Base-by-base conservation (phyloP, 2,329 filamentous ascomycete genomes). In the Aspergillus aculeatus region DNA sequence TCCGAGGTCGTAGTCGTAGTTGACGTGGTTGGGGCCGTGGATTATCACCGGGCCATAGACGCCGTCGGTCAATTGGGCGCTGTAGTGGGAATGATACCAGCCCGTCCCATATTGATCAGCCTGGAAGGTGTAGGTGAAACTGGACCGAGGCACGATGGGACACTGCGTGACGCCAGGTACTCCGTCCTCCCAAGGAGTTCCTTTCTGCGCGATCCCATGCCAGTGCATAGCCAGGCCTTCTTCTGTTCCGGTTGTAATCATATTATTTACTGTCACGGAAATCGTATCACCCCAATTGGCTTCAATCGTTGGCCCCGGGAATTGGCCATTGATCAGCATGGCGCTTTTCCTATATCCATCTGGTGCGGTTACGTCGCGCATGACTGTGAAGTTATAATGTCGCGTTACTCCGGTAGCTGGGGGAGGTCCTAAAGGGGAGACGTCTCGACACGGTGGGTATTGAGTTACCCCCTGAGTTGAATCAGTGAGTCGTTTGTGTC, bases 261-360 rank as follows among this genome's bases (percentile, higher is more conserved):
- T 66, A 38, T 73, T 74, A 5, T 58, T 69, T 16, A 73, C 65
- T 57, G 72, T 67, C 5, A 73, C 58, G 38, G 67, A 53, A 6
- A 69, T 62, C 5, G 61, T 65, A 58, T 76, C 74, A 14, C 73
- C 74, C 73, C 73, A 75, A 51, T 75, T 66, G 3, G 73, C 74
- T 41, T 69, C 64, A 41, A 75, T 68, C 4, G 68, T 65, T 2
- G 74, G 73, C 5, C 74, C 74, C 0, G 72, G 72, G 24, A 74
- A 73, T 74, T 77, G 59, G 14, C 31, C 49, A n/a, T 51, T 51
- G n/a, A 51, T 21, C 73, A 63, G 9, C 68, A 74, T 68, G 32
- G 67, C 65, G n/a, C 61, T 58, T 2, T 69, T 62, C 10, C 62
- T 35, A 29, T 67, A 62, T 0, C 73, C 73, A 64, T 75, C 73